Evolutionary conservation across 1,139 yeast genomes (phyloP).

Genomic region (Saccharomyces hybrid): DNA sequence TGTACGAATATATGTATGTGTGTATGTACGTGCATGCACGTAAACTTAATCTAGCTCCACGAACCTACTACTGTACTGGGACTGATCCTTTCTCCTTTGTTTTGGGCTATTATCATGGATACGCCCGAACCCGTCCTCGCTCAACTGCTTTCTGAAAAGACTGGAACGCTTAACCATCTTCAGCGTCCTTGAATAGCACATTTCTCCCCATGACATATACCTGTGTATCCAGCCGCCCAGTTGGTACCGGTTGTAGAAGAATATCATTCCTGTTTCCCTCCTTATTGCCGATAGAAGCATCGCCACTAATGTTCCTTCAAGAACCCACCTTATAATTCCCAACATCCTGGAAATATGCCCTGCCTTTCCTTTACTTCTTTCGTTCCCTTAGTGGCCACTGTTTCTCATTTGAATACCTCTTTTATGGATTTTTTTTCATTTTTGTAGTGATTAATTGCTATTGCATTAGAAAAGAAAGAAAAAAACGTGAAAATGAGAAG

Average conservation of each 20-base stretch:
- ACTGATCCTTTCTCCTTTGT: background rate
- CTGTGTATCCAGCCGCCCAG: constrained; percentile 46
- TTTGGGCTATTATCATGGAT: background rate
- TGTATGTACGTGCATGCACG: background rate
- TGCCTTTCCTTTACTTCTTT: background rate
- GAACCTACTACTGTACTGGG: background rate
- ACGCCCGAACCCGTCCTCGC: constrained; percentile 16
- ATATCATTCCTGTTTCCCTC: constrained; percentile 49
- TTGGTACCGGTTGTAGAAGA: constrained; percentile 39
- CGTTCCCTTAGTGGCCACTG: too few relatives aligned
- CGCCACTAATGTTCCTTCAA: constrained; percentile 54
- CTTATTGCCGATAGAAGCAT: constrained; percentile 60
- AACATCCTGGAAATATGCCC: background rate
- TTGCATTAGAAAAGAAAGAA: background rate
- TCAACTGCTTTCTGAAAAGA: constrained; percentile 18
- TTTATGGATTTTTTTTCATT: background rate
- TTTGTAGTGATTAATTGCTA: background rate
- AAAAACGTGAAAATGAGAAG: background rate
- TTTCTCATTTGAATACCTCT: background rate
- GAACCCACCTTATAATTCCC: constrained; percentile 28
- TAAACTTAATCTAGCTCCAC: constrained; percentile 1
- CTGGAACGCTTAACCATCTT: constrained; percentile 5
- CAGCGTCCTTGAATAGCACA: constrained; percentile 10
- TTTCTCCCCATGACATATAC: constrained; percentile 49
- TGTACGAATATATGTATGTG: background rate